Evolutionary conservation across 2,329 filamentous ascomycete genomes (phyloP).

Genomic region (Anisogramma anomala): DNA sequence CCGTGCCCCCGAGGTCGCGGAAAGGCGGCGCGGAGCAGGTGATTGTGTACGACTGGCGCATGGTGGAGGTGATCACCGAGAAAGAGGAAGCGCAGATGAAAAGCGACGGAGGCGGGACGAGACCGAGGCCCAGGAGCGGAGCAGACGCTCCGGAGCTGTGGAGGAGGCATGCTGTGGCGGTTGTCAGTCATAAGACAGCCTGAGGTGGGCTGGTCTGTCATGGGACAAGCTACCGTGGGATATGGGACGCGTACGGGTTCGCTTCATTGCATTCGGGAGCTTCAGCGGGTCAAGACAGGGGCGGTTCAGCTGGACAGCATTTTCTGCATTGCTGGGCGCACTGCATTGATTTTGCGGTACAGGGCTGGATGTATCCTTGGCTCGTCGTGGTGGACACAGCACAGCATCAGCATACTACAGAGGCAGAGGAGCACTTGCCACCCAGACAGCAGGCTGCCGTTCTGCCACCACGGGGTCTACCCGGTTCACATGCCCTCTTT

Average conservation of each 20-base stretch:
- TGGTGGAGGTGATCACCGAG: conserved; percentile 22
- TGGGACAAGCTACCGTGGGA: too few relatives aligned
- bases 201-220: too few relatives aligned
- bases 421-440: too few relatives aligned
- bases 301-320: background rate
- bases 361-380: background rate
- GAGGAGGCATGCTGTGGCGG: conserved; percentile 19
- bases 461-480: too few relatives aligned
- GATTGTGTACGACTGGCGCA: conserved; percentile 28
- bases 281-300: background rate
- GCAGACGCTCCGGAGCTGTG: conserved; percentile 17
- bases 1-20: conserved; percentile 15
- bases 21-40: conserved; percentile 22
- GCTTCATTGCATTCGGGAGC: background rate
- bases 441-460: too few relatives aligned
- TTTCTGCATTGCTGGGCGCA: conserved; percentile 2
- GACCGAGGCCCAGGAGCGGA: conserved; percentile 2
- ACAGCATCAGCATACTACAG: background rate
- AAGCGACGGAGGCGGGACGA: conserved; percentile 13
- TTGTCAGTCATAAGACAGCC: too few relatives aligned
- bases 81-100: conserved; percentile 19
- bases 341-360: background rate
- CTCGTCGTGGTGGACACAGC: background rate
- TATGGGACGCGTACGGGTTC: too few relatives aligned
- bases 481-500: too few relatives aligned